Evolutionary conservation across 192 early-diverging fungal genomes (phyloP), one percentile per base, ranked within the genome.

Genomic region (Mortierella alpina): DNA sequence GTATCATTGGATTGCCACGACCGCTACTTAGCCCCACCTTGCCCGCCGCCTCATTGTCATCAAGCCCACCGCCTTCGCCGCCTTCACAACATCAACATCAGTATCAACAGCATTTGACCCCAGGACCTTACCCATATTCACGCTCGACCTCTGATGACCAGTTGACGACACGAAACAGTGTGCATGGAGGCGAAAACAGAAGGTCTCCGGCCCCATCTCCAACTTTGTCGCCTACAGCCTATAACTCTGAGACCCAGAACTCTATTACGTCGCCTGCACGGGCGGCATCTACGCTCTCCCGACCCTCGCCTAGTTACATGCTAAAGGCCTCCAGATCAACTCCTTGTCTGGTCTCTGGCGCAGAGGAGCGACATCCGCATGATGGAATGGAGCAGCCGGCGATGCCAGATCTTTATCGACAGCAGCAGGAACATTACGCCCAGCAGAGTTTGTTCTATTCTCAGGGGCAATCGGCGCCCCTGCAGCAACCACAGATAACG

Each of bases 241-340:
- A 59, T 59, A 42, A 0, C 11, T 12, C 58, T 7, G 9, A 8
- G 12, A 61, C 59, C 10, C 40, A 15, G 10, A 45, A 1, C 1
- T 7, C 14, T 61, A 48, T 4, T 45, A 18, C 51, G 17, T 31
- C 52, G 7, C 5, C 41, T 14, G 15, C 55, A 20, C 48, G 56
- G 6, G 14, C 47, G 3, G 17, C 63, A 4, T 10, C 54, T 12
- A 20, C 58, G 0, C 45, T 50, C 7, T 59, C 73, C 7, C 60
- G 59, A 68, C 66, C 73, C 6, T 54, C 65, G 6, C 65, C 73
- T 2, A 59, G 58, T 7, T 68, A 75, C 31, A 59, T 14, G 31
- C n/a, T 68, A 12, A 75, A 75, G 45, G 58, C 59, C 7, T 75
- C 73, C n/a, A 75, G 63, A 31, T 75, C 73, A 7, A 75, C 59